Conservation (phyloP, 78 protist genomes). For the Diacronema lutheri region DNA sequence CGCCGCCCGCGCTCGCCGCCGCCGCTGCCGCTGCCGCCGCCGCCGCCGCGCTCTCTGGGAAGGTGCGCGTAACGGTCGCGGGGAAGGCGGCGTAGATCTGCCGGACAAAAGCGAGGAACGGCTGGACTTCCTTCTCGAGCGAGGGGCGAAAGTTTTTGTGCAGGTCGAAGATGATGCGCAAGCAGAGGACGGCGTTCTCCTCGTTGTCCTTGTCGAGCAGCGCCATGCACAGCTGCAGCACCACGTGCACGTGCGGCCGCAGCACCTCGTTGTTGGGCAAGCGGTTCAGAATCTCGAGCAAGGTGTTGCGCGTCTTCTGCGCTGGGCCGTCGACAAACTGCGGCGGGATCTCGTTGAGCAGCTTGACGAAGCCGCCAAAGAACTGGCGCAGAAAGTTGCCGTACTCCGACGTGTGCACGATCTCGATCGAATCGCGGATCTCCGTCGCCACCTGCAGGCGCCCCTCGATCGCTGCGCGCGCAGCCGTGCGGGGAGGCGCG, state of each 20-base stretch:
- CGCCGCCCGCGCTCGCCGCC: no score
- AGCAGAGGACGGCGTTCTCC: conserved; percentile 75
- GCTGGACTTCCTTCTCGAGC: conserved; percentile 53
- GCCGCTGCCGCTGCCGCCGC: not conserved
- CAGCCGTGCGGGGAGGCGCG: not conserved
- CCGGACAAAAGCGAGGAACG: conserved; percentile 67
- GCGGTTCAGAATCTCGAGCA: conserved; percentile 73
- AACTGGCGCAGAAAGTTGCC: conserved; percentile 35
- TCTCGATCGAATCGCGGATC: conserved; percentile 45
- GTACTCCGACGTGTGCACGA: conserved; percentile 58
- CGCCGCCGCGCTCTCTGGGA: not conserved
- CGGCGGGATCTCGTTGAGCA: not conserved
- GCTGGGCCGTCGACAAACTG: conserved; percentile 30
- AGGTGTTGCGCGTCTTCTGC: conserved; percentile 58
- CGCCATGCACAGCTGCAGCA: conserved; percentile 35
- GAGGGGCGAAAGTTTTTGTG: conserved; percentile 72
- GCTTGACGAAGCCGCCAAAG: conserved; percentile 1
- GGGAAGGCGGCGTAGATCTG: conserved; percentile 41
- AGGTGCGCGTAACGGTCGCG: conserved; percentile 3
- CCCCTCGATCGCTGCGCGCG: conserved; percentile 5
- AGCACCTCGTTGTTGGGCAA: conserved; percentile 71
- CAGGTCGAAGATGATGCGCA: conserved; percentile 81
- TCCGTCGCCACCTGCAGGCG: conserved; percentile 33
- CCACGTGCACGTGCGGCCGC: conserved; percentile 1
- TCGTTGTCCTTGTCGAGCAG: conserved; percentile 78